phyloP scores from a whole-genome alignment of 2,329 filamentous ascomycete genomes.

The Venturia carpophila region DNA sequence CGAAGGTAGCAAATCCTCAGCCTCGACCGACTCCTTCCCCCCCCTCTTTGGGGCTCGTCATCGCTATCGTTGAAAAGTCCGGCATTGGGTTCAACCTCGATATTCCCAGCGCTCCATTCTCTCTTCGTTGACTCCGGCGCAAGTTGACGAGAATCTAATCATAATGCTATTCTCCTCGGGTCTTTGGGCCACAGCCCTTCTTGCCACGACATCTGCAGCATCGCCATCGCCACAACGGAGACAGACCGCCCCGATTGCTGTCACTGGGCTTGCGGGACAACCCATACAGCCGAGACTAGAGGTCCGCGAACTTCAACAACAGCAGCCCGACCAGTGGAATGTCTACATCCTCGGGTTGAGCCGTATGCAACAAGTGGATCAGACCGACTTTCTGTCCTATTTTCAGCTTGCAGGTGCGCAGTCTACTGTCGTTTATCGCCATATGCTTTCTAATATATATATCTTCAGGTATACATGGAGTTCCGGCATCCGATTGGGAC shows the following conservation, averaged over 20 bases:
- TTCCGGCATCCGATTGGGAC: slow-evolving; percentile 53
- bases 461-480: slow-evolving; percentile 65
- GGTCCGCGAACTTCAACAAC: slow-evolving; percentile 54
- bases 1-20: not conserved
- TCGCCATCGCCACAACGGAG: slow-evolving; percentile 1
- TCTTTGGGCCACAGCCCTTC: slow-evolving; percentile 6
- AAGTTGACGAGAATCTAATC: not conserved
- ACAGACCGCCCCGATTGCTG: slow-evolving; percentile 20
- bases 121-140: not conserved
- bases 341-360: slow-evolving; percentile 67
- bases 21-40: not conserved
- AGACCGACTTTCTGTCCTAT: slow-evolving; percentile 59
- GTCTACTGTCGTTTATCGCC: slow-evolving; percentile 27
- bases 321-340: slow-evolving; percentile 60
- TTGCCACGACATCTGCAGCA: not conserved
- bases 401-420: slow-evolving; percentile 62
- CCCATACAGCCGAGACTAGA: slow-evolving; percentile 48
- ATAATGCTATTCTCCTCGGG: slow-evolving; percentile 5
- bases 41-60: not conserved
- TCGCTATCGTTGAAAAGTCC: not conserved
- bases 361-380: slow-evolving; percentile 59
- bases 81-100: not conserved
- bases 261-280: slow-evolving; percentile 23
- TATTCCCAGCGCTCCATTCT: not conserved
- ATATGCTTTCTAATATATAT: slow-evolving; percentile 14